Evolutionary conservation across 73 alveolate genomes (phyloP), one percentile per base, ranked within the genome.

Genomic region (Paramecium pentaurelia): DNA sequence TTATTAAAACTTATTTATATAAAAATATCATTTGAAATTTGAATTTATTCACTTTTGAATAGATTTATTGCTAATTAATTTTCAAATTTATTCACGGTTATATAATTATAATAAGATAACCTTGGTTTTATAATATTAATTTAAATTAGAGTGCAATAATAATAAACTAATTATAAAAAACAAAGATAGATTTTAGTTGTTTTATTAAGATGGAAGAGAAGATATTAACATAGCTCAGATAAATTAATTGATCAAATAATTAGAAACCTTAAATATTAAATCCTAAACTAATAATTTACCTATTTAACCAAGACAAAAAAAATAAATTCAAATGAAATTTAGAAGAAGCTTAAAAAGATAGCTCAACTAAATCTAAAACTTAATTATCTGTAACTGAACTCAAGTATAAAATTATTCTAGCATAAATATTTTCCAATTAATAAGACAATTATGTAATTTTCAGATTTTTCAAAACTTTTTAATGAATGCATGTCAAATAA

Each of bases 401-500:
- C 45, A 87, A 77, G 83, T 64, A 64, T 30, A n/a, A 12, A 64
- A 11, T 11, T 20, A 64, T 64, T 64, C 18, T 2, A 6, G 5
- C 8, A 30, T 64, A 64, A 47, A 87, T 87, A 64, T 47, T 87
- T 87, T 40, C 93, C 93, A 2, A 87, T 60, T 60, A 64, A 64
- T 37, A 87, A 87, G 28, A 87, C 88, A n/a, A 37, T 75, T 27
- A 58, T 87, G 59, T 27, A 58, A 40, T 87, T 60, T 38, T 37
- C 28, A 51, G 93, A 87, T 60, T 87, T 87, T 38, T 60, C 73
- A 22, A 77, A 71, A 64, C 60, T 60, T 14, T 87, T 87, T 87
- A 87, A 60, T 58, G 88, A 87, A 64, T 87, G 93, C 16, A 87
- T 87, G 71, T 4, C 47, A 16, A 60, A 87, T 20, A 87, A 87